Evolutionary conservation across 352 stramenopile species (phyloP).

Genomic region (Sclerospora graminicola): DNA sequence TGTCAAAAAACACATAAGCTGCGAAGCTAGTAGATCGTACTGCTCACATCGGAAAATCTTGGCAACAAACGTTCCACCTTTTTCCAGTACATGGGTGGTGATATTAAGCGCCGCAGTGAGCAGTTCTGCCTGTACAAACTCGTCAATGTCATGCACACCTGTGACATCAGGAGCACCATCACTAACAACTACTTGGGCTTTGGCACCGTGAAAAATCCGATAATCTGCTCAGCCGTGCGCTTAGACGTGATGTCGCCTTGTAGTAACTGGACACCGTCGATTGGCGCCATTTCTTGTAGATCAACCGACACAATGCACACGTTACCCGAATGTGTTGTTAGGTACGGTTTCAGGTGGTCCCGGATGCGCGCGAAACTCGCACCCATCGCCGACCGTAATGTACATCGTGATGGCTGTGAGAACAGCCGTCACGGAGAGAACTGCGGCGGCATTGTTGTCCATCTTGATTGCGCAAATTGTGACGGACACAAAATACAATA

Average conservation of each 20-base stretch:
- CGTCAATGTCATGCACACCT: conserved; percentile 98
- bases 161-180: conserved; percentile 99
- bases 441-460: too few species aligned
- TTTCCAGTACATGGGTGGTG: conserved; percentile 90
- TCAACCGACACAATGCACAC: conserved; percentile 95
- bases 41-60: conserved; percentile 99
- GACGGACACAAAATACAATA: too few species aligned
- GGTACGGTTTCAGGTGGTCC: too few species aligned
- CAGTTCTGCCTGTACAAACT: conserved; percentile 96
- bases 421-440: too few species aligned
- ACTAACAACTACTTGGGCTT: conserved; percentile 96
- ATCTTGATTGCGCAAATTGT: too few species aligned
- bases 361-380: too few species aligned
- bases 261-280: conserved; percentile 91
- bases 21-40: conserved; percentile 92
- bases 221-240: conserved; percentile 93
- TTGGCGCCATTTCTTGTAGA: conserved; percentile 98
- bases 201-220: conserved; percentile 87
- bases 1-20: conserved; percentile 94
- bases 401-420: too few species aligned
- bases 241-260: conserved; percentile 96
- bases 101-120: conserved; percentile 97
- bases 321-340: too few species aligned
- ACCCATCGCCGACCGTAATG: too few species aligned
- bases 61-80: conserved; percentile 94